phyloP scores from a whole-genome alignment of 768 basidiomycete species.

The Leccinum rimulosum region DNA sequence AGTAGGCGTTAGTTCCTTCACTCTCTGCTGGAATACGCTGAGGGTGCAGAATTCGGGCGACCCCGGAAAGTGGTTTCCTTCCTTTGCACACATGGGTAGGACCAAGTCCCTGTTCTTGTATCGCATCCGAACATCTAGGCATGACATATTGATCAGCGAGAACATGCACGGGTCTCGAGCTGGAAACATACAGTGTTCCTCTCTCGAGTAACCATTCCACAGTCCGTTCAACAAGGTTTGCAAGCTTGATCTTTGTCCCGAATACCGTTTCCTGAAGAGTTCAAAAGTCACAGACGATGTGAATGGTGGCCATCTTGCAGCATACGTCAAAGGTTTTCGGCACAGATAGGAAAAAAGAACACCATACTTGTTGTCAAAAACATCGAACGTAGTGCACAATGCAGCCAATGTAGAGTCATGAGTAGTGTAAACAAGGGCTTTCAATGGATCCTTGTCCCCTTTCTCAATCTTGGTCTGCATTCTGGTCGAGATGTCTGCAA shows the following conservation, averaged over 20 bases:
- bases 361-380: conserved; percentile 64
- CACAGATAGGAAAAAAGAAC: background rate
- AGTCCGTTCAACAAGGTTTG: conserved; percentile 45
- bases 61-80: conserved; percentile 66
- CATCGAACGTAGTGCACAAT: conserved; percentile 62
- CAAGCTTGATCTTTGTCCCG: conserved; percentile 19
- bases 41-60: conserved; percentile 75
- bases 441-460: conserved; percentile 47
- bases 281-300: conserved; percentile 74
- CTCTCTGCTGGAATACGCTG: conserved; percentile 56
- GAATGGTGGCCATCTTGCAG: conserved; percentile 65
- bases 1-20: conserved; percentile 60
- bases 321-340: conserved; percentile 18
- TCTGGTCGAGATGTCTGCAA: conserved; percentile 59
- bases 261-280: conserved; percentile 49
- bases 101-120: conserved; percentile 67
- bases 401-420: conserved; percentile 74
- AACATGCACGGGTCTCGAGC: background rate
- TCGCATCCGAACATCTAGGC: conserved; percentile 66
- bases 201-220: conserved; percentile 25
- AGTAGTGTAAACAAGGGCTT: conserved; percentile 66
- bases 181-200: conserved; percentile 44
- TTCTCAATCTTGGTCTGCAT: conserved; percentile 57
- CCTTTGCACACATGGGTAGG: conserved; percentile 62
- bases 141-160: background rate